Percentiles rank a stretch among this genome's conserved stretches.
These are phyloP conservation scores for Aspergillus sp. DNA, from an alignment of 2,329 filamentous ascomycete species.

Conservation along the genomic window DNA sequence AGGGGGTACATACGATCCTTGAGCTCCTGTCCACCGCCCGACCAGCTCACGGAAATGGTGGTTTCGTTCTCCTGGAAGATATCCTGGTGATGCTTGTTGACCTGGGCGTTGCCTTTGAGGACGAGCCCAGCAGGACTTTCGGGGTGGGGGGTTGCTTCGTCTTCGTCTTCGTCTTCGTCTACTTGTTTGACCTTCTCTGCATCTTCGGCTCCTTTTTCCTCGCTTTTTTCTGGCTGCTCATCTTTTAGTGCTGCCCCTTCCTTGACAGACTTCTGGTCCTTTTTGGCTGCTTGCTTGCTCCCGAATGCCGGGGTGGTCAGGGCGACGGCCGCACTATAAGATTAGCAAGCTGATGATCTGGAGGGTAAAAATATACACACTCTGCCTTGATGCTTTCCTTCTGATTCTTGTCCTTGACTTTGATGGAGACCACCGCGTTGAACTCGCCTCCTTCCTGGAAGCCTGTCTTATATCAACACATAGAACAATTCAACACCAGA, in stretches of 20 bases:
- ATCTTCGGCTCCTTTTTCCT: neutral
- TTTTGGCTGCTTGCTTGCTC: neutral
- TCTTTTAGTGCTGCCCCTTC: neutral
- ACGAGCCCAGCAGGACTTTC: neutral
- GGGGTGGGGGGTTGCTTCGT: neutral
- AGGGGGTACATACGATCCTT: neutral
- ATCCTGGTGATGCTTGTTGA: neutral
- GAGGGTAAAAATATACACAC: neutral
- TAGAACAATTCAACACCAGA: neutral
- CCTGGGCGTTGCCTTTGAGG: neutral
- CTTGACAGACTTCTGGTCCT: neutral
- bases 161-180: neutral
- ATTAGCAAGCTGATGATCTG: neutral
- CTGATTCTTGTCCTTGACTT: neutral
- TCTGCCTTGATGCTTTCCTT: neutral
- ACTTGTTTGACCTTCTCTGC: neutral
- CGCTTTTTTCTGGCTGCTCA: neutral
- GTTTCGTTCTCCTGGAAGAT: neutral
- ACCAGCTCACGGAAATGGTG: neutral
- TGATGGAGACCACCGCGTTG: constrained; percentile 1
- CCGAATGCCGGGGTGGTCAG: neutral
- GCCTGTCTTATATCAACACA: neutral
- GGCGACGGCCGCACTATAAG: neutral
- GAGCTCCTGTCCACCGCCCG: neutral
- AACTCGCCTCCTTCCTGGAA: constrained; percentile 1